A percentile compares a stretch with the other conserved stretches of the same genome.
phyloP scores from a whole-genome alignment of 306 rosid genomes.

The Comarum palustre region DNA sequence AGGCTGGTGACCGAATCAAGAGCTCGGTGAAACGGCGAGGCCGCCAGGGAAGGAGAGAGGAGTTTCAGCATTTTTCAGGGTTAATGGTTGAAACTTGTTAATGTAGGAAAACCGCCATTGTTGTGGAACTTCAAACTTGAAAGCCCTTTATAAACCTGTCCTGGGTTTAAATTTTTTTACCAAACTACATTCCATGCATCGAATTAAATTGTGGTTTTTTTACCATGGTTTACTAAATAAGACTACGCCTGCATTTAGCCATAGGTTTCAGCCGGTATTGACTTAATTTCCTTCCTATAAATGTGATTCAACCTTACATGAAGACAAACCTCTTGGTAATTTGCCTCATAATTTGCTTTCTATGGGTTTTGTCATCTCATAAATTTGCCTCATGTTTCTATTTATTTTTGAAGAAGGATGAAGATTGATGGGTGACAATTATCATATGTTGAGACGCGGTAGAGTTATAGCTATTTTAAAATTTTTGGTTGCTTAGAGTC shows the following conservation, averaged over 20 bases:
- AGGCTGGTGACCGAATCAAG: constrained; percentile 36
- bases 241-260: background rate
- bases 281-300: constrained; percentile 1
- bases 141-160: constrained; percentile 9
- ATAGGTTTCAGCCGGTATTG: background rate
- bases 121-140: background rate
- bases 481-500: no score
- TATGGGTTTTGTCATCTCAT: no score
- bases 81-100: background rate
- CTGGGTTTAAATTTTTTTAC: background rate
- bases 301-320: background rate
- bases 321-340: background rate
- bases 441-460: no score
- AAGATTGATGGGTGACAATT: no score
- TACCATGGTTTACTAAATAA: background rate
- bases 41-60: constrained; percentile 28
- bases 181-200: background rate
- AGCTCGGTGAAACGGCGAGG: constrained; percentile 40
- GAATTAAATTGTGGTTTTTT: background rate
- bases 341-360: no score
- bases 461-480: no score
- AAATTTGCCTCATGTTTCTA: no score
- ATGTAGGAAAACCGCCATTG: constrained; percentile 1
- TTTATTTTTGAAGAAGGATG: no score
- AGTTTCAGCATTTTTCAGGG: constrained; percentile 56